Base-by-base conservation (phyloP, 2,329 filamentous ascomycete genomes). In the Clarireedia paspali region DNA sequence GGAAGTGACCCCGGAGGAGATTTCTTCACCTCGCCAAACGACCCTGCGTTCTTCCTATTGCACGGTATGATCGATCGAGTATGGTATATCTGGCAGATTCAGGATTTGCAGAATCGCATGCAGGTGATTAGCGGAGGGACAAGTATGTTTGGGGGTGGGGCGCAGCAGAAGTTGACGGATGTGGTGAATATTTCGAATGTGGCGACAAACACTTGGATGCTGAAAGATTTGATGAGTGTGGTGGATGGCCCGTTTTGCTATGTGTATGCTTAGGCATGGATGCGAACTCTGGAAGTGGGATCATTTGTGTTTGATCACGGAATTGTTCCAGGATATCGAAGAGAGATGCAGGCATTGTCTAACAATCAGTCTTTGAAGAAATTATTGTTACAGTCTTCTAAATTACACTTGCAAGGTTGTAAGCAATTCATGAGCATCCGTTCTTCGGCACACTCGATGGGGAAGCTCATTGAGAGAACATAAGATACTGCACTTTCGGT, bases 51-150 rank as follows among this genome's bases (percentile, higher is more conserved):
- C 60, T 76, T 70, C 54, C 60, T 74, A 7, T 72, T 76, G 54
- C 74, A 77, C 55, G 72, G 68, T 0, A 68, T 73, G 59, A 70
- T 77, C 47, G 75, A 77, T 59, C 67, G 74, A 9, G 64, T 75
- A 50, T 75, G 74, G 63, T 75, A 72, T 58, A 72, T 76, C 59
- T 77, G 74, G 74, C 74, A 76, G 66, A 73, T 72, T 47, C 68
- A 74, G 14, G 70, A 75, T 59, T 30, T 61, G 5, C 72, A 62
- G 20, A 60, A 59, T 40, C 45, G 60, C 3, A 53, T 56, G 51
- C 58, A 60, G 26, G 54, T 59, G n/a, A 62, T 62, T 23, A 34
- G 51, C 44, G 58, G 60, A 15, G 58, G 57, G n/a, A 59, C 58
- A 2, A 26, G 40, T 6, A 62, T 62, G 56, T 51, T 60, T 54